Conservation (phyloP, 1,284 basidiomycete genomes). For the Peniophora sp. region DNA sequence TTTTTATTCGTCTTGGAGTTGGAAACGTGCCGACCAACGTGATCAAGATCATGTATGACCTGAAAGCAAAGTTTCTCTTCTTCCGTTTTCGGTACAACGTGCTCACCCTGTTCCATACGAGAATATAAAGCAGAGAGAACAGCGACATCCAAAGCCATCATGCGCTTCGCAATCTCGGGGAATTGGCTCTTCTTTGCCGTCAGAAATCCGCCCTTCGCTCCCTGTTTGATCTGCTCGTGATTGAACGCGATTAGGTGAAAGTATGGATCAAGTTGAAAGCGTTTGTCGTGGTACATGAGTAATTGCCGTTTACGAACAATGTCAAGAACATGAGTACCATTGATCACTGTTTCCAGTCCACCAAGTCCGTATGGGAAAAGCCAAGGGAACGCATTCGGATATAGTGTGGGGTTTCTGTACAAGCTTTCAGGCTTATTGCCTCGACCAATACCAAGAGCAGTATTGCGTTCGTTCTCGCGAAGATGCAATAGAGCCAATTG, state of each 20-base stretch:
- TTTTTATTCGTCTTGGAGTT: constrained; percentile 25
- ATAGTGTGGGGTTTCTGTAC: constrained; percentile 18
- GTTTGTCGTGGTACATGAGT: constrained; percentile 28
- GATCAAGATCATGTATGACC: constrained; percentile 24
- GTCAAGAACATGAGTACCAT: constrained; percentile 3
- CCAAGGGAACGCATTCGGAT: constrained; percentile 22
- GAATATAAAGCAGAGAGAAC: constrained; percentile 17
- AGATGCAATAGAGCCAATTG: constrained; percentile 13
- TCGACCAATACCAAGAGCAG: constrained; percentile 13
- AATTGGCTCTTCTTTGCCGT: constrained; percentile 19
- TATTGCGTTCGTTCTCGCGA: constrained; percentile 3
- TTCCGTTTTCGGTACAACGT: constrained; percentile 18
- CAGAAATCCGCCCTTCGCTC: constrained; percentile 20
- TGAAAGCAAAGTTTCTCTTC: constrained; percentile 26
- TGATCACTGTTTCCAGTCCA: constrained; percentile 11
- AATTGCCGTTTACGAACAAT: constrained; percentile 16
- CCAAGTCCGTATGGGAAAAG: constrained; percentile 20
- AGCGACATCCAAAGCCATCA: constrained; percentile 18
- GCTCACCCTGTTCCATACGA: constrained; percentile 13
- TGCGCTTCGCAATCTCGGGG: constrained; percentile 15
- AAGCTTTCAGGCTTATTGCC: constrained; percentile 8
- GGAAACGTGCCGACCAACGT: constrained; percentile 21
- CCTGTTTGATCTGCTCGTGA: constrained; percentile 27
- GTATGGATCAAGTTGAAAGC: constrained; percentile 25
- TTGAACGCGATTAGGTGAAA: constrained; percentile 31